Evolutionary conservation across 108 stramenopile species (phyloP).

Genomic region (Bacterosira constricta): DNA sequence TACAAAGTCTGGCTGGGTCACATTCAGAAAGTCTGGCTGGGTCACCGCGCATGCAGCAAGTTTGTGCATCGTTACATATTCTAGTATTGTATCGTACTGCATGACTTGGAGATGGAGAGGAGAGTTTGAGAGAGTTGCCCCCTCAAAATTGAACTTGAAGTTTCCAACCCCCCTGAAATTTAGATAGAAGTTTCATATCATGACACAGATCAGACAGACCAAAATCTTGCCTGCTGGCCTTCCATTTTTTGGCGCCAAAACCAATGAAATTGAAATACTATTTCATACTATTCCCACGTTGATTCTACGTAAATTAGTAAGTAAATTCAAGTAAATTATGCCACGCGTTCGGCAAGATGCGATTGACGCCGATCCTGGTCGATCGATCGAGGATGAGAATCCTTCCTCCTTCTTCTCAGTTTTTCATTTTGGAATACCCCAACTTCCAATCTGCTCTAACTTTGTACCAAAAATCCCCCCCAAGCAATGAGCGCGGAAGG

Average conservation of each 20-base stretch:
- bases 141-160: no score
- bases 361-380: no score
- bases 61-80: no score
- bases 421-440: neutral
- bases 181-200: neutral
- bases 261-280: neutral
- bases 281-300: no score
- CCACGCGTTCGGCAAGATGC: no score
- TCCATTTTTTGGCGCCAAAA: neutral
- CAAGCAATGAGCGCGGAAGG: conserved; percentile 51
- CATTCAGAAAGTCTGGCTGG: no score
- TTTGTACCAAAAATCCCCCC: neutral
- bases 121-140: neutral
- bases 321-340: neutral
- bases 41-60: no score
- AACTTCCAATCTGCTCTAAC: neutral
- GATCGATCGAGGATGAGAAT: no score
- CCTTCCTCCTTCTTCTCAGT: neutral
- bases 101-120: neutral
- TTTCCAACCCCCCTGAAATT: no score
- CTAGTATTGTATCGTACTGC: no score
- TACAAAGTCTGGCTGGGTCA: no score
- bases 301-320: neutral
- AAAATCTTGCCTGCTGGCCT: neutral
- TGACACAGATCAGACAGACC: neutral